Base-by-base conservation (phyloP, 768 basidiomycete genomes). In the Rhodotorula babjevae region DNA sequence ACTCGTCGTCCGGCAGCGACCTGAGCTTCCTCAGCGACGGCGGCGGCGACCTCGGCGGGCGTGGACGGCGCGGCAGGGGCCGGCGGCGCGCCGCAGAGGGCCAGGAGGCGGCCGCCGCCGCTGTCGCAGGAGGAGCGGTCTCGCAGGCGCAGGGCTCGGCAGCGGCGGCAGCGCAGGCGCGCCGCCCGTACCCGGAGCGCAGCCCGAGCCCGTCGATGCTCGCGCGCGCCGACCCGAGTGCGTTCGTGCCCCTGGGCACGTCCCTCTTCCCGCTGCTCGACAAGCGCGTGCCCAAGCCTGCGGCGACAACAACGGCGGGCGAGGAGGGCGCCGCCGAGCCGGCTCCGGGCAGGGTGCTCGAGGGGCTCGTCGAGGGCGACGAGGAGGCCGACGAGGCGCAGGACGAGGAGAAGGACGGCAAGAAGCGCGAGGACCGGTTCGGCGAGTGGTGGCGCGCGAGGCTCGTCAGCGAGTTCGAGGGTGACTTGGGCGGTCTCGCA, bases 371-470 rank as follows among this genome's bases (percentile, higher is more conserved):
- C 3, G 70, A 59, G 31, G 65, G 71, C 2, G 61, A 56, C 46
- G 65, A 49, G 47, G 67, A 31, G 31, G 40, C 40, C 29, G 57
- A 50, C 18, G 71, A 21, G n/a, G 15, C 2, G 16, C 25, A 19
- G 58, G 60, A 57, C 25, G 15, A 19, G 40, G 56, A 44, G 50
- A 52, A n/a, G 40, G 65, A 29, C n/a, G 29, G 67, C 36, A 57
- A 69, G 55, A 60, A 63, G 46, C 64, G 64, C 29, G 67, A 72
- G 55, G 56, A 64, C 33, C 55, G 60, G 55, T 75, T 75, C 42
- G 74, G 74, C 31, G 74, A 69, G 40, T 75, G 74, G 74, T 75
- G 74, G 74, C 63, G 74, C 58, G 70, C 65, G 12, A 16, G 74
- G 56, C 44, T 75, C 56, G 70, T 72, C 1, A 63, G 68, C 57